phyloP scores from a whole-genome alignment of 2,329 filamentous ascomycete species.

The Emmonsiellopsis sp. region DNA sequence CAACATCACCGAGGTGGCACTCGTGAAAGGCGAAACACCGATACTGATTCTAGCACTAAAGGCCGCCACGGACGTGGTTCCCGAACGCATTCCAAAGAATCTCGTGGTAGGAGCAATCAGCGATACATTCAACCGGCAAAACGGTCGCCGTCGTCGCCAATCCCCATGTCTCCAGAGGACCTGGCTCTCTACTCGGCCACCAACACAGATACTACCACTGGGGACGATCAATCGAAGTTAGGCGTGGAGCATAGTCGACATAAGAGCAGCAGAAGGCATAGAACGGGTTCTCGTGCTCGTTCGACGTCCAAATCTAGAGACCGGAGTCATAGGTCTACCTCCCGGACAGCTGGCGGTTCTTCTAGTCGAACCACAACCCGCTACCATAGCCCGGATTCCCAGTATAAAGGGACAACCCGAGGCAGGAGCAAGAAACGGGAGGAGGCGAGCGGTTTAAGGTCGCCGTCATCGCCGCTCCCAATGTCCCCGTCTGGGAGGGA shows the following conservation, averaged over 20 bases:
- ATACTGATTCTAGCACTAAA: conserved; percentile 30
- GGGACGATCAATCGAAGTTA: conserved; percentile 34
- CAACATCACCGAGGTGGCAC: conserved; percentile 40
- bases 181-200: conserved; percentile 39
- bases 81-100: conserved; percentile 57
- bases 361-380: conserved; percentile 34
- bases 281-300: conserved; percentile 20
- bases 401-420: conserved; percentile 27
- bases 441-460: conserved; percentile 52
- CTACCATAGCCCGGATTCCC: conserved; percentile 27
- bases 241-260: conserved; percentile 20
- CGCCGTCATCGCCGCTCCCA: conserved; percentile 72
- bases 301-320: conserved; percentile 16
- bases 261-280: conserved; percentile 45
- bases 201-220: conserved; percentile 27
- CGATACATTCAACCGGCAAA: conserved; percentile 68
- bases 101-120: conserved; percentile 55
- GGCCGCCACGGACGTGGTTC: conserved; percentile 42
- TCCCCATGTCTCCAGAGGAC: conserved; percentile 92
- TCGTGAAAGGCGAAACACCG: conserved; percentile 44
- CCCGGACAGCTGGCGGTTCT: conserved; percentile 22
- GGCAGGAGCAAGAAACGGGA: conserved; percentile 56
- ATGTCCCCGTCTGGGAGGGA: conserved; percentile 53
- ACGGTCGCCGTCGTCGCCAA: conserved; percentile 80
- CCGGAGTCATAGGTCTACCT: conserved; percentile 29